phyloP scores from a whole-genome alignment of 2,329 filamentous ascomycete species.

The Colletotrichum sp. region DNA sequence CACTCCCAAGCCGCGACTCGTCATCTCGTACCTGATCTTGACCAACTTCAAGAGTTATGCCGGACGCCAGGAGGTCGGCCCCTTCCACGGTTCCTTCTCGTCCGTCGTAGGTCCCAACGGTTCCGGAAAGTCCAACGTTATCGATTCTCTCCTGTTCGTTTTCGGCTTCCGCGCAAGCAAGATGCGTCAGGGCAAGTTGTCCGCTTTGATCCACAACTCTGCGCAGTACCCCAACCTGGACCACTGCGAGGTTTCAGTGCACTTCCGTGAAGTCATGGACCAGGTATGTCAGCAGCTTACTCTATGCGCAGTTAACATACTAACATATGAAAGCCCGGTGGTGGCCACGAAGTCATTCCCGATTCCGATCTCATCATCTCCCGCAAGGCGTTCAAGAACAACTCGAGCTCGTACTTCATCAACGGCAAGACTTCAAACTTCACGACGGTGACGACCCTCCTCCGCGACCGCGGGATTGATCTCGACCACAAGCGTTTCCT shows the following conservation, averaged over 20 bases:
- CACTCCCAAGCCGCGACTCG: slow-evolving; percentile 82
- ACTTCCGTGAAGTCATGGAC: slow-evolving; percentile 96
- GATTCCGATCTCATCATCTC: slow-evolving; percentile 88
- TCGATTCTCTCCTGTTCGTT: slow-evolving; percentile 97
- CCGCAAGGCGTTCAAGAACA: slow-evolving; percentile 94
- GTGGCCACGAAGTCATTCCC: slow-evolving; percentile 77
- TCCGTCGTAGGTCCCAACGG: slow-evolving; percentile 98
- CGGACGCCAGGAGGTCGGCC: slow-evolving; percentile 91
- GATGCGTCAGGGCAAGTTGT: slow-evolving; percentile 99
- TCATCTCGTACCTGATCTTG: slow-evolving; percentile 89
- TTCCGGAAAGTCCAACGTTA: slow-evolving; percentile 98
- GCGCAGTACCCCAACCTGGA: slow-evolving; percentile 84
- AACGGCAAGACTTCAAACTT: slow-evolving; percentile 90
- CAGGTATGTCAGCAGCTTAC: slow-evolving; percentile 49
- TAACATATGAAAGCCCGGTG: slow-evolving; percentile 57
- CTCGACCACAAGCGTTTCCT: slow-evolving; percentile 98
- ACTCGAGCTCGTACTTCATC: slow-evolving; percentile 98
- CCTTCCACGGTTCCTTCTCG: slow-evolving; percentile 96
- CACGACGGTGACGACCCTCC: slow-evolving; percentile 84
- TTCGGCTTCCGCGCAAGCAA: slow-evolving; percentile 99
- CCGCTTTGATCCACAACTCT: slow-evolving; percentile 96
- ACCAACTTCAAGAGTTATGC: slow-evolving; percentile 99
- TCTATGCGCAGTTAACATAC: neutral
- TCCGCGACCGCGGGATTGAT: slow-evolving; percentile 89
- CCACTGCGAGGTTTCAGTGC: slow-evolving; percentile 93